A percentile compares a stretch with the other conserved stretches of the same genome.
Conservation (phyloP, 139 green algal species). For the Pycnococcus provasolii region DNA sequence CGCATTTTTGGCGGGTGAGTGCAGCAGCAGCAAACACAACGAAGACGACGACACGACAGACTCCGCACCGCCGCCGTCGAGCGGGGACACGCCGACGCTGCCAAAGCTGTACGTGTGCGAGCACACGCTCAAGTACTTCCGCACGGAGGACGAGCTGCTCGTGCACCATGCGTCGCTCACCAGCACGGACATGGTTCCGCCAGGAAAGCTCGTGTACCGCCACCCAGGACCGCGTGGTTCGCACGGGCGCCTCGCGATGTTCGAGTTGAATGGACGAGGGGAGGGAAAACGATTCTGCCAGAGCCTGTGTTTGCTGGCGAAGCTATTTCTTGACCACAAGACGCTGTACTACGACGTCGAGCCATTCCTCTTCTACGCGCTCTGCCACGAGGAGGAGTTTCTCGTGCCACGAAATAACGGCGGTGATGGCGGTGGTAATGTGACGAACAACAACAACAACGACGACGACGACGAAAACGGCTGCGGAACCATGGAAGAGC, state of each 20-base stretch:
- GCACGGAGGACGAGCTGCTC: conserved; percentile 47
- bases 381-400: conserved; percentile 23
- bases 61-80: no score
- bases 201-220: conserved; percentile 74
- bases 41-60: no score
- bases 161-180: conserved; percentile 44
- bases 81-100: not conserved
- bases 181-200: conserved; percentile 32
- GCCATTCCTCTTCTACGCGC: conserved; percentile 42
- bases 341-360: conserved; percentile 36
- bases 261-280: conserved; percentile 64
- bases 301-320: conserved; percentile 38
- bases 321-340: conserved; percentile 44
- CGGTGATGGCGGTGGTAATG: no score
- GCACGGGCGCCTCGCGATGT: conserved; percentile 29
- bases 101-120: conserved; percentile 86
- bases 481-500: no score
- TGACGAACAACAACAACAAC: no score
- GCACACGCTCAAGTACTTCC: conserved; percentile 66
- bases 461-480: no score
- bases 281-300: conserved; percentile 62
- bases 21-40: conserved; percentile 12
- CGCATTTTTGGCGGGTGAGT: conserved; percentile 39
- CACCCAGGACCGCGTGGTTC: not conserved
- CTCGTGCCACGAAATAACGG: no score